A percentile compares a stretch with the other conserved stretches of the same genome.
These are phyloP conservation scores for Kuraishia capsulata DNA, from an alignment of 805 yeast genomes.

Conservation along the genomic window DNA sequence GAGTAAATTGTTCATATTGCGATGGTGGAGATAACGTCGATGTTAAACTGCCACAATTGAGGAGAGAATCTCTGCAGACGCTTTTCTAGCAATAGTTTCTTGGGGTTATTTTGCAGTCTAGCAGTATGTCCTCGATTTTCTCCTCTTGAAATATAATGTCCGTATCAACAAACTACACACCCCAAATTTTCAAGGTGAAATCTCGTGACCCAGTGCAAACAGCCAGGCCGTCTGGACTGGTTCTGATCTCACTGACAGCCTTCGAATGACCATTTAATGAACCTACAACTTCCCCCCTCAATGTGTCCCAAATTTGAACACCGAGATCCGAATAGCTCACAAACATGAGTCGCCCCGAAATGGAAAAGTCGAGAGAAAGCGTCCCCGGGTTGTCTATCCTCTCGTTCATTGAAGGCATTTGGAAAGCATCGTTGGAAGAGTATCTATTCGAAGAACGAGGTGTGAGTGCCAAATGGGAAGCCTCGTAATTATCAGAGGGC, in stretches of 20 bases:
- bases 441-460: background rate
- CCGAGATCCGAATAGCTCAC: conserved; percentile 70
- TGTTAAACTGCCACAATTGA: too few relatives aligned
- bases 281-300: conserved; percentile 58
- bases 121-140: too few relatives aligned
- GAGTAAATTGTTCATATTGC: too few relatives aligned
- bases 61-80: too few relatives aligned
- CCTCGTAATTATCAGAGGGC: too few relatives aligned
- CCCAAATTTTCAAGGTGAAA: conserved; percentile 60
- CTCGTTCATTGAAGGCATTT: conserved; percentile 18
- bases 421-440: background rate
- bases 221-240: conserved; percentile 68
- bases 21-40: too few relatives aligned
- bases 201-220: conserved; percentile 82
- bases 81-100: too few relatives aligned
- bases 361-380: conserved; percentile 61
- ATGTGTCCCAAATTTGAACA: conserved; percentile 69
- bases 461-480: too few relatives aligned
- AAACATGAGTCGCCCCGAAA: conserved; percentile 66
- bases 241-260: conserved; percentile 51
- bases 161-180: too few relatives aligned
- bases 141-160: too few relatives aligned
- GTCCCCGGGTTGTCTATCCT: conserved; percentile 59
- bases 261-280: conserved; percentile 52
- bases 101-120: too few relatives aligned